These are phyloP conservation scores for Drosera spatulata DNA, from an alignment of 179 eudicot species.

Conservation along the genomic window DNA sequence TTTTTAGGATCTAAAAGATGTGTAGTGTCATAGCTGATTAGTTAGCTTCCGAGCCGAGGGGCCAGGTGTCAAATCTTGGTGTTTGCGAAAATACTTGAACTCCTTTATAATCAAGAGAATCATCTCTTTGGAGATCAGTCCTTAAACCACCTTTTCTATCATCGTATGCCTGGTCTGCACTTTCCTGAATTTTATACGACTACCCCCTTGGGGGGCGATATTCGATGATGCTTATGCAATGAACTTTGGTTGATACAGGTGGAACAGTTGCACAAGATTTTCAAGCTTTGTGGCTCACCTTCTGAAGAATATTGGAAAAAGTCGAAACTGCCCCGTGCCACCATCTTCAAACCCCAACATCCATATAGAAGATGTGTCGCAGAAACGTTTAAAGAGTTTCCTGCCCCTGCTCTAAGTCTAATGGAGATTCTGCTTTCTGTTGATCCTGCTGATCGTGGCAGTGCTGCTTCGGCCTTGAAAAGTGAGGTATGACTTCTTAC, in stretches of 20 bases:
- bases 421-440: slow-evolving; percentile 76
- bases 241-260: slow-evolving; percentile 28
- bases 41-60: no score
- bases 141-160: no score
- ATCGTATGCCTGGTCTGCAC: no score
- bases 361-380: slow-evolving; percentile 69
- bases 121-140: no score
- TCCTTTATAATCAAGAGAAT: no score
- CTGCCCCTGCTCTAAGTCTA: slow-evolving; percentile 55
- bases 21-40: no score
- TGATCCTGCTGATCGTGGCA: slow-evolving; percentile 74
- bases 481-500: slow-evolving; percentile 33
- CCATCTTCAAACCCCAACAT: slow-evolving; percentile 69
- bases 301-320: slow-evolving; percentile 52
- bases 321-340: slow-evolving; percentile 81
- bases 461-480: slow-evolving; percentile 71
- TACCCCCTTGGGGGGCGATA: no score
- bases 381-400: slow-evolving; percentile 66
- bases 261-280: slow-evolving; percentile 83
- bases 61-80: no score
- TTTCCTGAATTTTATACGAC: no score
- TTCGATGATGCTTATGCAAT: no score
- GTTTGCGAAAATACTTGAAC: no score
- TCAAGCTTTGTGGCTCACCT: slow-evolving; percentile 46
- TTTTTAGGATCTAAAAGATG: no score